Conservation (phyloP, 2,329 filamentous ascomycete genomes). For the Trichoderma endophyticum region DNA sequence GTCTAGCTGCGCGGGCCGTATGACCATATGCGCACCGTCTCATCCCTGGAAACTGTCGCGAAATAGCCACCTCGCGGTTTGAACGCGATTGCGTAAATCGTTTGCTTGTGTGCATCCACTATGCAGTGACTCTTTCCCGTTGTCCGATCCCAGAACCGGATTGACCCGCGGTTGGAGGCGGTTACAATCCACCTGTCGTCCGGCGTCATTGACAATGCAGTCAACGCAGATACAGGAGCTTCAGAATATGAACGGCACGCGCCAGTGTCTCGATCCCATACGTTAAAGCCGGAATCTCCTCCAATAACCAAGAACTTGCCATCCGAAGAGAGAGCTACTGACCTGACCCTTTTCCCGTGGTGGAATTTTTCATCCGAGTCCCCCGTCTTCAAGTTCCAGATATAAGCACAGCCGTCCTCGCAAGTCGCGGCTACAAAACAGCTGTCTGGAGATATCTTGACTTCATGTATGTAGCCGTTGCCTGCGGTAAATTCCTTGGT, state of each 20-base stretch:
- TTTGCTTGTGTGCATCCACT: background rate
- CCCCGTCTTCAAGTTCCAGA: background rate
- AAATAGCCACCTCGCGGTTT: background rate
- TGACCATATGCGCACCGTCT: background rate
- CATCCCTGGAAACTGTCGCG: background rate
- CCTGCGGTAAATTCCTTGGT: background rate
- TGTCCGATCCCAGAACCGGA: background rate
- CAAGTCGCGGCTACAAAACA: background rate
- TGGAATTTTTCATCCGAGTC: no score
- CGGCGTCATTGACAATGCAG: background rate
- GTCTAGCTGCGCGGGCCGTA: background rate
- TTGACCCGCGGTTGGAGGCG: background rate
- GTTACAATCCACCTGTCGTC: background rate
- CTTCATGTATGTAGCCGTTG: background rate
- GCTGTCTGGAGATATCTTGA: background rate
- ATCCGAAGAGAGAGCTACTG: background rate
- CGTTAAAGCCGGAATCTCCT: background rate
- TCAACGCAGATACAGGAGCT: no score
- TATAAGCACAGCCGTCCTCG: no score
- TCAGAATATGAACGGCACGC: no score
- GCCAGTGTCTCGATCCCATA: background rate
- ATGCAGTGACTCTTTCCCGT: background rate
- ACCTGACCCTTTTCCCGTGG: background rate
- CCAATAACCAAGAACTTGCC: background rate
- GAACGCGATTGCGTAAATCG: background rate